These are phyloP conservation scores for Daldinia sp. DNA, from an alignment of 2,329 filamentous ascomycete genomes.

Conservation along the genomic window DNA sequence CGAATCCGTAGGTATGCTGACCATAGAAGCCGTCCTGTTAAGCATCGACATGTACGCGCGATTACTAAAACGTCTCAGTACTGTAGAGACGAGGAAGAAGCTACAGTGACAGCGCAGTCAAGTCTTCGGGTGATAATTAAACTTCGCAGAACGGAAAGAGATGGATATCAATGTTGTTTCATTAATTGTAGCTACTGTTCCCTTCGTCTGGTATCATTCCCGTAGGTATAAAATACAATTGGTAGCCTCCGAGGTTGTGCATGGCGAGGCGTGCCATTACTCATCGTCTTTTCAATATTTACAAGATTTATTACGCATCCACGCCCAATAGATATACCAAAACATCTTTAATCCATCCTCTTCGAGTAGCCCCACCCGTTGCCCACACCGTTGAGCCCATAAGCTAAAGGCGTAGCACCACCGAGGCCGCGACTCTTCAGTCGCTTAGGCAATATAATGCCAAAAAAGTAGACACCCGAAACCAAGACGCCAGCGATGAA, in stretches of 20 bases:
- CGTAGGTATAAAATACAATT: constrained; percentile 33
- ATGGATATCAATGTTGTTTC: constrained; percentile 2
- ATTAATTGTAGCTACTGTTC: constrained; percentile 23
- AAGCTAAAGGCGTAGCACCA: constrained; percentile 65
- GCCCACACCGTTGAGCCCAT: constrained; percentile 62
- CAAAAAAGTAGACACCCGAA: constrained; percentile 67
- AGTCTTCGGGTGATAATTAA: neutral
- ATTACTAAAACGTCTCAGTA: constrained; percentile 55
- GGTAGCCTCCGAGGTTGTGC: neutral
- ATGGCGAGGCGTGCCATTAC: constrained; percentile 5
- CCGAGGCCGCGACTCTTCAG: constrained; percentile 60
- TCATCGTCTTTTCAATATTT: constrained; percentile 22
- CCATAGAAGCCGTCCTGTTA: constrained; percentile 55
- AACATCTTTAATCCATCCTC: constrained; percentile 54
- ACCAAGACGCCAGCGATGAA: constrained; percentile 64
- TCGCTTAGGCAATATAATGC: constrained; percentile 64
- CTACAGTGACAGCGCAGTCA: constrained; percentile 44
- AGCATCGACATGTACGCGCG: constrained; percentile 63
- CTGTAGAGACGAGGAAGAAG: constrained; percentile 51
- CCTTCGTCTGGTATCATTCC: constrained; percentile 19
- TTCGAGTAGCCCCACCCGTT: constrained; percentile 70
- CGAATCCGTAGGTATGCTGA: constrained; percentile 3
- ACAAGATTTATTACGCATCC: constrained; percentile 14
- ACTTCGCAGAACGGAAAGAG: neutral
- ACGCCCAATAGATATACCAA: constrained; percentile 2